These are phyloP conservation scores for Panicum virgatum DNA, from an alignment of 202 grass and related monocot genomes.

Conservation along the genomic window DNA sequence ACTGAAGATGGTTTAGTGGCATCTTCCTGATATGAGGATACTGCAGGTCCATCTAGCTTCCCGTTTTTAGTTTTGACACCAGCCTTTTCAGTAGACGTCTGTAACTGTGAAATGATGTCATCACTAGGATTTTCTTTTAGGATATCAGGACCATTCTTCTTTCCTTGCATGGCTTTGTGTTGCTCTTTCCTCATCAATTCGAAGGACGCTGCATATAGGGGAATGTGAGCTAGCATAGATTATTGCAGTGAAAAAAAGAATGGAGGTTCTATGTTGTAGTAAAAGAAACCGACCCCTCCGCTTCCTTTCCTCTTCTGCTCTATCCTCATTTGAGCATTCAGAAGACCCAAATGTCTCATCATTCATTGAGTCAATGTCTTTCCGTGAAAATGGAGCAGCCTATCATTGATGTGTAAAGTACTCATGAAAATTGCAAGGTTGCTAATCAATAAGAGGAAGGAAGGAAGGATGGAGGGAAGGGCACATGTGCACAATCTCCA, in stretches of 20 bases:
- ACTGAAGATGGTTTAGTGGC: conserved; percentile 52
- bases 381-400: conserved; percentile 59
- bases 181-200: conserved; percentile 99
- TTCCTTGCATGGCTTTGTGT: conserved; percentile 83
- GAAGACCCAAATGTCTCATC: conserved; percentile 64
- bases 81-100: conserved; percentile 53
- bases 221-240: conserved; percentile 22
- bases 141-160: conserved; percentile 56
- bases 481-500: not conserved
- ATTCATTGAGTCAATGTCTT: conserved; percentile 81
- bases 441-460: not conserved
- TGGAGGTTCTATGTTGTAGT: conserved; percentile 1
- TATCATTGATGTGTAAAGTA: conserved; percentile 32
- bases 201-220: conserved; percentile 75
- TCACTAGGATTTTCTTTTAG: conserved; percentile 50
- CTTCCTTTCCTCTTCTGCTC: conserved; percentile 65
- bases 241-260: conserved; percentile 1
- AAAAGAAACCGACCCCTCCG: conserved; percentile 61
- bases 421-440: conserved; percentile 20
- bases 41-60: conserved; percentile 47
- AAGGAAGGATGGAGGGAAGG: not conserved
- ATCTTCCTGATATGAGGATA: conserved; percentile 52
- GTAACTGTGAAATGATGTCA: conserved; percentile 67
- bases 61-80: conserved; percentile 45
- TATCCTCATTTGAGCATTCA: conserved; percentile 59